A percentile compares a stretch with the other conserved stretches of the same genome.
Evolutionary conservation across 257 asterid genomes (phyloP).

Genomic region (Plantago major): DNA sequence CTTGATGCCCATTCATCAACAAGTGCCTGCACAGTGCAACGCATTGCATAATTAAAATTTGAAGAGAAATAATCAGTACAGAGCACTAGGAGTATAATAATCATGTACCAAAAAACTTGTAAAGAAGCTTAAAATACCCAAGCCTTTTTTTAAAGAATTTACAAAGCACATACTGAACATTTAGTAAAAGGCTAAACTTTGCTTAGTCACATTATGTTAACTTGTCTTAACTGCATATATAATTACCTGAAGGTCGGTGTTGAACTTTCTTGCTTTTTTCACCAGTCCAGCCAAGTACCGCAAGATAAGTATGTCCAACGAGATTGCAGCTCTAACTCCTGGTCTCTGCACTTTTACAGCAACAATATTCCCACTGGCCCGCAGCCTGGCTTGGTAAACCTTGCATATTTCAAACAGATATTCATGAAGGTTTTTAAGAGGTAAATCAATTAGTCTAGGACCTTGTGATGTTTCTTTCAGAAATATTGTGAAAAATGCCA

Average conservation of each 20-base stretch:
- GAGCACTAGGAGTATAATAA: conserved; percentile 8
- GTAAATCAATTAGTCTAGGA: conserved; percentile 13
- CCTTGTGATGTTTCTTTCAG: conserved; percentile 5
- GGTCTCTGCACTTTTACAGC: conserved; percentile 98
- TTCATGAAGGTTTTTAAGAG: background rate
- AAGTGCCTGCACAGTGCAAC: conserved; percentile 55
- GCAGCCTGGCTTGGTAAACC: conserved; percentile 99
- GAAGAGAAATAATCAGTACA: conserved; percentile 1
- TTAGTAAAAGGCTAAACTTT: background rate
- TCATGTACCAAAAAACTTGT: conserved; percentile 16
- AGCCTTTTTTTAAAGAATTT: background rate
- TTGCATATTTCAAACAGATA: conserved; percentile 29
- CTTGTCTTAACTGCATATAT: conserved; percentile 6
- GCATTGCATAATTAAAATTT: conserved; percentile 22
- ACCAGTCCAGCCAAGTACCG: conserved; percentile 75
- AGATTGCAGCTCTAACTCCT: conserved; percentile 95
- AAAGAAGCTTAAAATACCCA: conserved; percentile 2
- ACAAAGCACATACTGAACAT: conserved; percentile 8
- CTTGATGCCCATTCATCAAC: conserved; percentile 99
- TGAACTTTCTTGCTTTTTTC: conserved; percentile 69
- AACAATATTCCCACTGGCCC: conserved; percentile 65
- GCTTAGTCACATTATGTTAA: background rate
- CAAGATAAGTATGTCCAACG: conserved; percentile 83
- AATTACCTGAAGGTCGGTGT: conserved; percentile 91
- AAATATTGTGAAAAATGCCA: background rate